These are phyloP conservation scores for Saccharomyces hybrid DNA, from an alignment of 1,139 yeast species.

Conservation along the genomic window DNA sequence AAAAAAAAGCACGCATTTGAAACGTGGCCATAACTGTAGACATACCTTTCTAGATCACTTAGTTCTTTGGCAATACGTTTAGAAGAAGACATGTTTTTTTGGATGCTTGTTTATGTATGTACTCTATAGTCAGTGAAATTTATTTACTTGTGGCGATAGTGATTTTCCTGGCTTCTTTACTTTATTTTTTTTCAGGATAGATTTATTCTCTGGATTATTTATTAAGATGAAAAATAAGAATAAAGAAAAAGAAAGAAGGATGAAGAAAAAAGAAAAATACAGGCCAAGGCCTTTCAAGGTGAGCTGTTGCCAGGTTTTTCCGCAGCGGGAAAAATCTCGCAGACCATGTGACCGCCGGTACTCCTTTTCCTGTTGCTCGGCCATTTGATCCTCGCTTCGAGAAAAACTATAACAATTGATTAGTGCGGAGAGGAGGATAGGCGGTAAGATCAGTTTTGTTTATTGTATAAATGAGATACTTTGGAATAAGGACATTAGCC, in stretches of 20 bases:
- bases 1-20: background rate
- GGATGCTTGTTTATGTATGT: background rate
- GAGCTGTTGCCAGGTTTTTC: background rate
- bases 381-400: background rate
- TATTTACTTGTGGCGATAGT: background rate
- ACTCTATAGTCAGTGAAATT: background rate
- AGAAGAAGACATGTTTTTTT: conserved; percentile 57
- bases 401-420: background rate
- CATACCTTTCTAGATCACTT: conserved; percentile 88
- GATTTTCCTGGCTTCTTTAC: background rate
- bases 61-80: conserved; percentile 95
- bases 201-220: background rate
- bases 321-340: conserved; percentile 1
- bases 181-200: background rate
- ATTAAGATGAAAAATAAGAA: background rate
- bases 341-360: background rate
- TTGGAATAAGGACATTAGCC: background rate
- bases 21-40: conserved; percentile 17
- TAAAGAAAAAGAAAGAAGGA: background rate
- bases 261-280: background rate
- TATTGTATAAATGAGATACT: background rate
- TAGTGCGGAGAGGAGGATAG: background rate
- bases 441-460: background rate
- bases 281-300: background rate
- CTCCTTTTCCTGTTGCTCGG: background rate